phyloP scores from a whole-genome alignment of 345 rosid species.

The Alliaria petiolata region DNA sequence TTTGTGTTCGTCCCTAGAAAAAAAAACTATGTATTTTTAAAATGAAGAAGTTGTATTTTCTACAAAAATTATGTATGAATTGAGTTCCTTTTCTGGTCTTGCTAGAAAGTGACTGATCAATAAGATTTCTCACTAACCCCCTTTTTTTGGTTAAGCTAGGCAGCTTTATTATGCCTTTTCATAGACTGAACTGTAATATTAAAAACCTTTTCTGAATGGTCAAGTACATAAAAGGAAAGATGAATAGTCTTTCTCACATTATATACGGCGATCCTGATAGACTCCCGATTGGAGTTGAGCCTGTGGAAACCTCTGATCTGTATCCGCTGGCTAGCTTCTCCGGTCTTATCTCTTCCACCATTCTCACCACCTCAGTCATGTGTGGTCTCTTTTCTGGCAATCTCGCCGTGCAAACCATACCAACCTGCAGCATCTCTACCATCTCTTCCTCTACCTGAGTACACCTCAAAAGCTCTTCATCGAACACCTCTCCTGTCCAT shows the following conservation, averaged over 20 bases:
- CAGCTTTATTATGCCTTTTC: slow-evolving; percentile 30
- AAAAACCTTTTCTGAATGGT: slow-evolving; percentile 16
- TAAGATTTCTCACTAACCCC: background rate
- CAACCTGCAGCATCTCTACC: slow-evolving; percentile 96
- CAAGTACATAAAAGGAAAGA: slow-evolving; percentile 11
- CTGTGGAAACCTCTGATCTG: slow-evolving; percentile 43
- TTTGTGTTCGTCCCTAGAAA: background rate
- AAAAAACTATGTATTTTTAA: background rate
- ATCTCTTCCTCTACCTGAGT: slow-evolving; percentile 95
- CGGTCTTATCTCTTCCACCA: slow-evolving; percentile 64
- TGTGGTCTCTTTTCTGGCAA: slow-evolving; percentile 77
- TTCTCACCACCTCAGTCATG: slow-evolving; percentile 59
- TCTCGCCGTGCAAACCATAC: slow-evolving; percentile 75
- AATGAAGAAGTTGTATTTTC: background rate
- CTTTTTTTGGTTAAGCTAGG: background rate
- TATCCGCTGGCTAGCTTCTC: slow-evolving; percentile 40
- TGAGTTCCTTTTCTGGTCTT: slow-evolving; percentile 7
- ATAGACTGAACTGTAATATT: slow-evolving; percentile 11
- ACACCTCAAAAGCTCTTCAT: slow-evolving; percentile 71
- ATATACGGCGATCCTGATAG: slow-evolving; percentile 42
- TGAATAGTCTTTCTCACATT: slow-evolving; percentile 26
- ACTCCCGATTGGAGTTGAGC: slow-evolving; percentile 36
- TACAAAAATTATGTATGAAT: background rate
- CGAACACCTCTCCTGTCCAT: slow-evolving; percentile 98
- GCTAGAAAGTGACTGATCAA: background rate